Evolutionary conservation across 2,329 filamentous ascomycete species (phyloP).

Genomic region (Trichoderma sp.): DNA sequence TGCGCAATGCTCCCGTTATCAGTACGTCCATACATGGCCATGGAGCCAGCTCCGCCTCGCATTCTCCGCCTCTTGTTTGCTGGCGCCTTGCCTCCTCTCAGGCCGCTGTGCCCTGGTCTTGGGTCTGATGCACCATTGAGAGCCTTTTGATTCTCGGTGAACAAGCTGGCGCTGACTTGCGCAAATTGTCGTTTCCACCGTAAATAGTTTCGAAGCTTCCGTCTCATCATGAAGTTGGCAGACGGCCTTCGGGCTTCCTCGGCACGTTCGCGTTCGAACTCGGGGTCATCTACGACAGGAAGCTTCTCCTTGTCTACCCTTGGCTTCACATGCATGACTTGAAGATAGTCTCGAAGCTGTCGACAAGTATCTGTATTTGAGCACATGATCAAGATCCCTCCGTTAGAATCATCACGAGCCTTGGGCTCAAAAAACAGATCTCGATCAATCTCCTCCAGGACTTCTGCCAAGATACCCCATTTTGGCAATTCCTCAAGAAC

Average conservation of each 20-base stretch:
- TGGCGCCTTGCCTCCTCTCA: slow-evolving; percentile 65
- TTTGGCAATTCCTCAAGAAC: slow-evolving; percentile 95
- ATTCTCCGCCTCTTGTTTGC: slow-evolving; percentile 85
- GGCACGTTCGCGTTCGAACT: slow-evolving; percentile 53
- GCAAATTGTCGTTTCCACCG: slow-evolving; percentile 90
- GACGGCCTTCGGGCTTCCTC: slow-evolving; percentile 66
- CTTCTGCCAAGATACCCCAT: slow-evolving; percentile 86
- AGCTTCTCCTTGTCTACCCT: slow-evolving; percentile 45
- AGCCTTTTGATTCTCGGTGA: slow-evolving; percentile 77
- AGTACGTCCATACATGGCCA: slow-evolving; percentile 56
- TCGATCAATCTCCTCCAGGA: slow-evolving; percentile 89
- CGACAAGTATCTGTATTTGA: slow-evolving; percentile 82
- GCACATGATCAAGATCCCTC: slow-evolving; percentile 96
- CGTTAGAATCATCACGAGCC: slow-evolving; percentile 80
- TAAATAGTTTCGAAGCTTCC: slow-evolving; percentile 83
- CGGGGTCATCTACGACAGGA: slow-evolving; percentile 39
- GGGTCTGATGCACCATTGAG: slow-evolving; percentile 69
- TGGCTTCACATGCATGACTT: slow-evolving; percentile 81
- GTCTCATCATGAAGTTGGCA: slow-evolving; percentile 85
- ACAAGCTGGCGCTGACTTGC: slow-evolving; percentile 78
- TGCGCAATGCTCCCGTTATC: slow-evolving; percentile 75
- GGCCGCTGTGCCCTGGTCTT: slow-evolving; percentile 48
- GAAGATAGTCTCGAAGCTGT: slow-evolving; percentile 87
- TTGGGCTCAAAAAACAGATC: slow-evolving; percentile 83
- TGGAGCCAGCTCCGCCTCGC: slow-evolving; percentile 71